Conservation (phyloP, 2,329 filamentous ascomycete genomes). For the Cytospora paraplurivora region DNA sequence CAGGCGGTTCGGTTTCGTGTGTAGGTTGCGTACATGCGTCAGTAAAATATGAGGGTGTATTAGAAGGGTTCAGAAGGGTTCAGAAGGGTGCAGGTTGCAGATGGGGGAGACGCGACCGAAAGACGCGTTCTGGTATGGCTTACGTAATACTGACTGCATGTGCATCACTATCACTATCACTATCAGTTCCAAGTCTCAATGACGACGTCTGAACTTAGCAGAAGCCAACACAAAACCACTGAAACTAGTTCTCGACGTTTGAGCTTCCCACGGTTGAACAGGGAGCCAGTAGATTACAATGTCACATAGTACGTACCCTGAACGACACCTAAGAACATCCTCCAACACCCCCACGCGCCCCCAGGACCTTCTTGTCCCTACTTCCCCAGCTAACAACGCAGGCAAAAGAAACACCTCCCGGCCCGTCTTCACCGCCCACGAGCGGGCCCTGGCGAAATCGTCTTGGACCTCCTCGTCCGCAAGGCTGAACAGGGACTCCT, state of each 20-base stretch:
- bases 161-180: neutral
- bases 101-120: neutral
- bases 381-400: constrained; percentile 36
- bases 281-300: constrained; percentile 34
- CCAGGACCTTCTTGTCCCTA: neutral
- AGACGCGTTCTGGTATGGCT: neutral
- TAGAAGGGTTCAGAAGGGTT: neutral
- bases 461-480: constrained; percentile 82
- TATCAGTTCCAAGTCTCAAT: no score
- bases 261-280: neutral
- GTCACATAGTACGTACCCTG: constrained; percentile 48
- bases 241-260: neutral
- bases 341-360: neutral
- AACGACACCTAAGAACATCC: neutral
- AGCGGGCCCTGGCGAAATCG: constrained; percentile 78
- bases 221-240: neutral
- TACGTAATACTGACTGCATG: neutral
- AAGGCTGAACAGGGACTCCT: constrained; percentile 86
- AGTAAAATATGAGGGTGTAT: neutral
- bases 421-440: constrained; percentile 91
- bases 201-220: no score
- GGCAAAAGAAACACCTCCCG: constrained; percentile 89
- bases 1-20: neutral
- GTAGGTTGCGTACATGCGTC: neutral
- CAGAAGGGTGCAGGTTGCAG: neutral